These are phyloP conservation scores for Podaxis mareebaensis DNA, from an alignment of 768 basidiomycete species.

Conservation along the genomic window DNA sequence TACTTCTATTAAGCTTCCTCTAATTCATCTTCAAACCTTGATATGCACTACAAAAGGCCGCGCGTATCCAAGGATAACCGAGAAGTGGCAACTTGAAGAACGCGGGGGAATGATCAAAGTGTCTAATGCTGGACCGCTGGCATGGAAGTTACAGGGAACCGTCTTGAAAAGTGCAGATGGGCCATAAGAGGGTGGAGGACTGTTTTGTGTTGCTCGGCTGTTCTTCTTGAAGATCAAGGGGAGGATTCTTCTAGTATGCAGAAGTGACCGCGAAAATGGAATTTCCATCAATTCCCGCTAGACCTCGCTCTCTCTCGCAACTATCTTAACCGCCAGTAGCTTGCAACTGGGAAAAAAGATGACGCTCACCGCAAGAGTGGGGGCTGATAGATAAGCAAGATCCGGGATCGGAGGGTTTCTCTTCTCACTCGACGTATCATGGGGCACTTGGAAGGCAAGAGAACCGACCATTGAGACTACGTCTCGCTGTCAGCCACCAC, in stretches of 20 bases:
- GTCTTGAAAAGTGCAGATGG: background rate
- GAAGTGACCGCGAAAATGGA: background rate
- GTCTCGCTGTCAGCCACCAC: background rate
- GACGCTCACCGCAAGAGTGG: background rate
- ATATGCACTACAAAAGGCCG: background rate
- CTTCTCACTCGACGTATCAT: background rate
- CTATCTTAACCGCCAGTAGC: background rate
- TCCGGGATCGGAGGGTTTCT: background rate
- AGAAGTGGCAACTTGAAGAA: no score
- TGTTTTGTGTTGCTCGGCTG: constrained; percentile 3
- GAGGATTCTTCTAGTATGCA: background rate
- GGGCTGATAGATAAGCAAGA: background rate
- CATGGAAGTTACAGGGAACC: constrained; percentile 1
- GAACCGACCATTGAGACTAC: background rate
- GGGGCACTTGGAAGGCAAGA: background rate
- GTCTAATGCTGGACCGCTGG: background rate
- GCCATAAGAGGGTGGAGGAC: background rate
- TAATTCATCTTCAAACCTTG: background rate
- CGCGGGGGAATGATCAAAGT: background rate
- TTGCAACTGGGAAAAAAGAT: background rate
- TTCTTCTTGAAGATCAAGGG: background rate
- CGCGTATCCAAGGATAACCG: background rate
- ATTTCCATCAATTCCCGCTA: background rate
- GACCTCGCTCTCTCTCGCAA: no score
- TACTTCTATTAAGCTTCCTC: background rate